Evolutionary conservation across 2,329 filamentous ascomycete genomes (phyloP).

Genomic region (Chaetoscypha palmicola): DNA sequence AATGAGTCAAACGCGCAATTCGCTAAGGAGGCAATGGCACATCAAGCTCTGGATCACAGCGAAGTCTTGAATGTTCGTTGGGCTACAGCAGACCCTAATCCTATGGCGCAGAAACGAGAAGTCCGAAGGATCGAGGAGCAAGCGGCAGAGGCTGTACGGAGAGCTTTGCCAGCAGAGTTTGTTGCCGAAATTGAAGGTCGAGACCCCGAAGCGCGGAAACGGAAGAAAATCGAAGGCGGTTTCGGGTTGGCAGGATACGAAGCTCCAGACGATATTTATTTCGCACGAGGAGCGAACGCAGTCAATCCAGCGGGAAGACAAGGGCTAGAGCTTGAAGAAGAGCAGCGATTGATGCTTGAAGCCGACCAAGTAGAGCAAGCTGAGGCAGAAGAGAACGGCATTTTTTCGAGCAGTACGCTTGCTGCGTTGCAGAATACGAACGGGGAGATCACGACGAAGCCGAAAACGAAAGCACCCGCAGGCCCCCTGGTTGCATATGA

Average conservation of each 20-base stretch:
- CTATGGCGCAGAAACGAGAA: constrained; percentile 87
- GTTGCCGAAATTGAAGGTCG: constrained; percentile 90
- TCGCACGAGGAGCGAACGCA: constrained; percentile 67
- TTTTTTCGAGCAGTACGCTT: constrained; percentile 76
- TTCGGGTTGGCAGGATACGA: constrained; percentile 76
- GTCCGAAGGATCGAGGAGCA: constrained; percentile 87
- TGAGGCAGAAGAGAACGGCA: constrained; percentile 46
- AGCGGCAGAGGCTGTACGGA: constrained; percentile 84
- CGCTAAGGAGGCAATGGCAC: constrained; percentile 91
- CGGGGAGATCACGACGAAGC: constrained; percentile 43
- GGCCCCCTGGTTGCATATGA: constrained; percentile 83
- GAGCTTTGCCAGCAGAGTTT: constrained; percentile 81
- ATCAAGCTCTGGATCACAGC: constrained; percentile 83
- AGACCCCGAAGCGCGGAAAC: constrained; percentile 78
- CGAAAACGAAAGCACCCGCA: constrained; percentile 45
- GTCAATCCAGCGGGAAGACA: constrained; percentile 52
- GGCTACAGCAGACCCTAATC: constrained; percentile 95
- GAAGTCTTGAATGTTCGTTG: constrained; percentile 94
- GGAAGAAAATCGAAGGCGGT: constrained; percentile 79
- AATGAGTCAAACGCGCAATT: constrained; percentile 89
- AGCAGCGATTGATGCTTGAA: constrained; percentile 50
- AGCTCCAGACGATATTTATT: constrained; percentile 90
- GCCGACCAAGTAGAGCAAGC: constrained; percentile 37
- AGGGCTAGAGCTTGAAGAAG: constrained; percentile 57
- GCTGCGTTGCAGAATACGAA: constrained; percentile 62